Base-by-base conservation (phyloP, 306 rosid species). In the Glycine latifolia region DNA sequence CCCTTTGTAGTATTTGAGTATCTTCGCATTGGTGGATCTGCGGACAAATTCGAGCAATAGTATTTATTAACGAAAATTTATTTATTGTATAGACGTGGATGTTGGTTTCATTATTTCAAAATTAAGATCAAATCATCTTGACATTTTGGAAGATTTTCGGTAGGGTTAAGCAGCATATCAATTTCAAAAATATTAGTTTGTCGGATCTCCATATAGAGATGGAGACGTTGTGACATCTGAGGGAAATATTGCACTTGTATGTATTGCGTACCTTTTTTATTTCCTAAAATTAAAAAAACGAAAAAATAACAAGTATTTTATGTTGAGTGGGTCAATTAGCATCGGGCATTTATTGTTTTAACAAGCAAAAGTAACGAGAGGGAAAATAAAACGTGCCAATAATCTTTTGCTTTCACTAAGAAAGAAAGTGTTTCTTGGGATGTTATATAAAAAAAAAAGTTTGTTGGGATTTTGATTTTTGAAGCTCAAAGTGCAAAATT, bases 371-470 rank as follows among this genome's bases (percentile, higher is more conserved):
- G 35, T 35, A 43, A 43, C 7, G 44, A 6, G 4, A 33, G 8
- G 8, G 15, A 59, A 68, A 39, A 39, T 48, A 58, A 76, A 65
- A 17, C 0, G 82, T 16, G 54, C 59, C 79, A 68, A 62, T 75
- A 48, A 46, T 63, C 56, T 54, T 70, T 83, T 56, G 54, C 80
- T 86, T 76, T 86, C 66, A 15, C 67, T 48, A 15, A 35, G 60
- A 82, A 79, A 79, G 82, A 79, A 83, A 79, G 84, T 77, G 37
- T 48, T 71, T 39, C 78, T 75, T 70, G 81, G 81, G 65, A 9
- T 26, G 31, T 26, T 26, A 26, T 26, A 26, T 0, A 15, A 35
- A 50, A 82, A 79, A 79, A 80, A 79, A 83, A 79, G 37, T 48
- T 71, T 39, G 83, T 75, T 70, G 81, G 31, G 80, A 83, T 65